Percentiles rank a stretch among this genome's conserved stretches.
phyloP scores from a whole-genome alignment of 23 red algal genomes.

The Gracilaria caudata region DNA sequence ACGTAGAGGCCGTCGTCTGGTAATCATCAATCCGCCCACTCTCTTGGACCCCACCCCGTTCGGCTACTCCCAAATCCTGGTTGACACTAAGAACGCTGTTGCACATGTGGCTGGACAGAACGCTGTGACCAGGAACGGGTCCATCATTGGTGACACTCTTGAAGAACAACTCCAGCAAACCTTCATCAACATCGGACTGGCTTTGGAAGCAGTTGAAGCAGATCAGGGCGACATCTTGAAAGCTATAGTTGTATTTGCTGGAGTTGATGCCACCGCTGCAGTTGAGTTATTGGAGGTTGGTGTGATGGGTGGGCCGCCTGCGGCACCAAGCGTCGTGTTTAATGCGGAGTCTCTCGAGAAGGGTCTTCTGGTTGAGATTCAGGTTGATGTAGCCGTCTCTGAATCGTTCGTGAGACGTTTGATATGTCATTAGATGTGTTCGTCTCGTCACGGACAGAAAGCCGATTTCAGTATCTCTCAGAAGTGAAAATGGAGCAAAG shows the following conservation, averaged over 20 bases:
- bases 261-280: conserved; percentile 1
- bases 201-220: conserved; percentile 33
- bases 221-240: conserved; percentile 13
- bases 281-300: not conserved
- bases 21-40: conserved; percentile 48
- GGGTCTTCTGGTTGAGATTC: conserved; percentile 3
- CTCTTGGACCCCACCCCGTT: conserved; percentile 53
- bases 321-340: not conserved
- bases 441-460: not conserved
- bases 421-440: conserved; percentile 2
- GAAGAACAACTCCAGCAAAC: conserved; percentile 17
- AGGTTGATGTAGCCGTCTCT: conserved; percentile 19
- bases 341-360: not conserved
- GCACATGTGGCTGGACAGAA: conserved; percentile 43
- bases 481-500: too few species aligned
- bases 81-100: conserved; percentile 41
- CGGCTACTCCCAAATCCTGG: conserved; percentile 36
- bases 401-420: conserved; percentile 12
- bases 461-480: too few species aligned
- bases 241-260: conserved; percentile 14
- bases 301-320: not conserved
- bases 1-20: not conserved
- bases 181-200: not conserved
- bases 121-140: not conserved
- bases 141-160: conserved; percentile 20